Evolutionary conservation across 441 rosid genomes (phyloP), one percentile per base, ranked within the genome.

Genomic region (Euphorbia corollata): DNA sequence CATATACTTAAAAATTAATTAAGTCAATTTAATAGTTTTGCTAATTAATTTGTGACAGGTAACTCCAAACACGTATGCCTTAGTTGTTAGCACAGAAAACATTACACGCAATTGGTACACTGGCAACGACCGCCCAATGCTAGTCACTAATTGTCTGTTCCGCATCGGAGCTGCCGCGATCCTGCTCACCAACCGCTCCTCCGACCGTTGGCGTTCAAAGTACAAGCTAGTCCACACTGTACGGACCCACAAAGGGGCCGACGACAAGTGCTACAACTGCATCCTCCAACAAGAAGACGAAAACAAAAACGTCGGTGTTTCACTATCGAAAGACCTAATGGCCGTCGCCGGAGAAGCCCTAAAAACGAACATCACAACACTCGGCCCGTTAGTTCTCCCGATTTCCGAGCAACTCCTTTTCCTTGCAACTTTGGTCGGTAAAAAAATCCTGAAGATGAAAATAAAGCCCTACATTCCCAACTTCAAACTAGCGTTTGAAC

Each of bases 151-250:
- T 74, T 92, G 97, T 78, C 74, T 90, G 15, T 92, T 92, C 77
- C 85, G 98, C 4, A 83, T 92, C 85, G 96, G 98, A 2, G 96
- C 92, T 0, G 96, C 97, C 0, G 98, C 98, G 5, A 79, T 92
- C 63, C 85, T 92, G 61, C 86, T 92, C 71, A 85, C 98, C 8
- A 92, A 87, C 82, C 82, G 82, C 32, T 54, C 73, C 45, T 74
- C 78, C 12, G 97, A 92, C 76, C 77, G 83, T 74, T 66, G 77
- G 65, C 80, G 88, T 12, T 87, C 98, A 47, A 92, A 92, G 76
- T 92, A 90, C 77, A 81, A 84, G 70, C 74, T 92, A 9, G 75
- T 83, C 59, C 98, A 92, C 73, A 74, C 88, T 4, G 92, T 92
- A 32, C 88, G 98, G 19, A 88, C 93, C 59, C 89, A 92, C 75